Conservation (phyloP, 1,284 basidiomycete genomes). For the Boletellus deceptivus region DNA sequence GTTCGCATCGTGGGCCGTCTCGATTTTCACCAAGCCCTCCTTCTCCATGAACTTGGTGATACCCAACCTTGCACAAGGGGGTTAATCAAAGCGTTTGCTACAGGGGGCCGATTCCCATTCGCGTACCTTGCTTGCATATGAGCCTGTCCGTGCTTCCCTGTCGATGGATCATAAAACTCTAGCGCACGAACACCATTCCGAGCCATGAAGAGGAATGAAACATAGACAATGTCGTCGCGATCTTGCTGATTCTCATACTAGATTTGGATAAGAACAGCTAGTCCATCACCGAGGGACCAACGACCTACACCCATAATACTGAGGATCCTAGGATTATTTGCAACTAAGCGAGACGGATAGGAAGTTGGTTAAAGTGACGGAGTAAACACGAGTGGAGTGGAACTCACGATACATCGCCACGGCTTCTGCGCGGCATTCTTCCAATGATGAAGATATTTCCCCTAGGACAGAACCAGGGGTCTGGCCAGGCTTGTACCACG, state of each 20-base stretch:
- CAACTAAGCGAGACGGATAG: constrained; percentile 47
- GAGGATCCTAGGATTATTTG: constrained; percentile 68
- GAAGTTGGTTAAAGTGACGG: no score
- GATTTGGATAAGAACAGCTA: constrained; percentile 27
- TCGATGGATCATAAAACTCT: constrained; percentile 79
- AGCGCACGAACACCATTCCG: constrained; percentile 77
- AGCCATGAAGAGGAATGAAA: constrained; percentile 82
- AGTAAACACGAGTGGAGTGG: not conserved
- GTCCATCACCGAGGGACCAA: not conserved
- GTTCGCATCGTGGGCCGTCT: constrained; percentile 58
- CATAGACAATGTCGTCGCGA: constrained; percentile 74
- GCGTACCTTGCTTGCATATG: constrained; percentile 84
- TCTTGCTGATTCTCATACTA: constrained; percentile 68
- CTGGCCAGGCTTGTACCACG: constrained; percentile 85
- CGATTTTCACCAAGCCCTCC: constrained; percentile 66
- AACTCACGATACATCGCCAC: constrained; percentile 73
- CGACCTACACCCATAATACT: constrained; percentile 68
- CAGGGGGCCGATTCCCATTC: not conserved
- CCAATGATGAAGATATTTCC: constrained; percentile 82
- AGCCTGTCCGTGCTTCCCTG: constrained; percentile 84
- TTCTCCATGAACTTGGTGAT: constrained; percentile 77
- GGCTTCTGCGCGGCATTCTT: constrained; percentile 84
- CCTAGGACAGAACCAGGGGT: constrained; percentile 77
- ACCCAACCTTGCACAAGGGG: constrained; percentile 53
- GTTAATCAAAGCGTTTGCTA: not conserved